Evolutionary conservation across 768 basidiomycete species (phyloP), one percentile per base, ranked within the genome.

Genomic region (Termitomyces bulborhizus): DNA sequence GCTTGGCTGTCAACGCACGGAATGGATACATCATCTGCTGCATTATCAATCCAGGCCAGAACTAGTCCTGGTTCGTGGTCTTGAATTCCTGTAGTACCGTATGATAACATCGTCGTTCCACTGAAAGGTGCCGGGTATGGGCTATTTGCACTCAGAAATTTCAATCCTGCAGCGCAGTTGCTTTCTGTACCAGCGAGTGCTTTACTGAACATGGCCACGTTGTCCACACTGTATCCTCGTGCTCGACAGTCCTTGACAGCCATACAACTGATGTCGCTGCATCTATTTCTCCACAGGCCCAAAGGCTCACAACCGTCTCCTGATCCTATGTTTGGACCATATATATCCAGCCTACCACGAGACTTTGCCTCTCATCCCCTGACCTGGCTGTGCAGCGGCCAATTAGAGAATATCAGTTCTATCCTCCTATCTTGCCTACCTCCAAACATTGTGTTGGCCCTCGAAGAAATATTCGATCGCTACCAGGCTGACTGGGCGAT

Each of bases 291-390:
- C 1, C 77, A 89, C 69, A 79, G 78, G 42, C 87, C 86, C 1
- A 52, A 57, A 34, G 62, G 54, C n/a, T 63, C 65, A 6, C 67
- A 63, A 2, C 71, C 72, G 16, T 84, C 82, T 21, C 58, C 57
- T 26, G 87, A 90, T 62, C 72, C 78, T 60, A 67, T 66, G 13
- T 86, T 85, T 67, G 82, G 86, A 27, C 86, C 90, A 1, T 97
- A 93, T 66, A 84, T 97, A 45, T 84, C 86, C 0, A 77, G 84
- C 1, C 71, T 98, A 27, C 96, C 96, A 2, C 66, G 66, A 53
- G 69, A 83, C 29, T 95, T 98, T 67, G 76, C 76, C 41, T 73
- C 74, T 26, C 93, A 97, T 71, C 96, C 95, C 5, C 73, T 97
- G n/a, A 80, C 85, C 18, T 93, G 90, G 91, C 55, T 79, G 4